Evolutionary conservation across 2,329 filamentous ascomycete species (phyloP), one percentile per base, ranked within the genome.

Genomic region (Venturia oleaginea): DNA sequence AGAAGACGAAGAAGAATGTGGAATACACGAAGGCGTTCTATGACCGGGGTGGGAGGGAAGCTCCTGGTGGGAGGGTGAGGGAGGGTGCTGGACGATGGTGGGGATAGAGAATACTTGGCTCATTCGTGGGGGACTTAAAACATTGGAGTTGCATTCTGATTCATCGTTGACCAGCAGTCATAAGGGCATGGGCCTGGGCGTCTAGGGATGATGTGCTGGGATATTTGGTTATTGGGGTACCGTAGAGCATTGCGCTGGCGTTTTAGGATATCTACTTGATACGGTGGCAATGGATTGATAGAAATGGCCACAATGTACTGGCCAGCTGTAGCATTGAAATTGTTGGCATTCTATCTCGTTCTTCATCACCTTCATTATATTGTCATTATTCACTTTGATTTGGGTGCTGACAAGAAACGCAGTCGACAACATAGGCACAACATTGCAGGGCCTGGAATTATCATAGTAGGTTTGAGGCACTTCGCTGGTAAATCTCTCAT

Each of bases 21-120:
- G 61, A 51, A 22, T 40, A 62, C 11, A 37, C 40, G 15, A 60
- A 60, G 59, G 59, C 40, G 3, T 60, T 60, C 17, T 43, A 60
- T 43, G 37, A 60, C 27, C 34, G 34, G n/a, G 61, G 38, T 54
- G 27, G 61, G 10, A 30, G 61, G 42, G n/a, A 42, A 19, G 42
- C 42, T 42, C 38, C 40, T 27, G 61, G 61, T 27, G 30, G 42
- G 24, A 51, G 42, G 27, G 61, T 10, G 42, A 51, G 61, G 10
- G 42, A 37, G 38, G 37, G 42, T 11, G 61, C 22, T 48, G 61
- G n/a, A 32, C 38, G n/a, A 13, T 62, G 61, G 61, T 32, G 24
- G 61, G 19, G 61, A 51, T 62, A 17, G 24, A n/a, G 51, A 55
- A 22, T 37, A 37, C 27, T 24, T 6, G 46, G 13, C 8, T 22